phyloP scores from a whole-genome alignment of 768 basidiomycete species.

The Cyclocybe aegerita region DNA sequence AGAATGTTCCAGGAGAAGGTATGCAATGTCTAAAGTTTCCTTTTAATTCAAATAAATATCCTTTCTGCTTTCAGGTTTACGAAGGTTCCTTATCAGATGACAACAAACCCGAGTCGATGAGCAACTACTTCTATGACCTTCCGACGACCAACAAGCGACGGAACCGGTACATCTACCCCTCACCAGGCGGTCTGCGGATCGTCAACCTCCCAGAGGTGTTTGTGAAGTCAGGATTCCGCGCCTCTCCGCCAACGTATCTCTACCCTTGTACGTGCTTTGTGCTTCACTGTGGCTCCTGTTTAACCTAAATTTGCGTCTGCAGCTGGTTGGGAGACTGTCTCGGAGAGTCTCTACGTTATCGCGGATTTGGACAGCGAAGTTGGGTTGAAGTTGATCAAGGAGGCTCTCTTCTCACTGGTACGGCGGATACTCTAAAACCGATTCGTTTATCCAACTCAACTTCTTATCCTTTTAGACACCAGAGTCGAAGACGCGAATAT shows the following conservation, averaged over 20 bases:
- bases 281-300: background rate
- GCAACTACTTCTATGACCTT: constrained; percentile 88
- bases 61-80: constrained; percentile 50
- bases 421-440: constrained; percentile 7
- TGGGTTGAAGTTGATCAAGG: constrained; percentile 59
- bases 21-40: constrained; percentile 9
- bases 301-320: background rate
- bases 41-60: background rate
- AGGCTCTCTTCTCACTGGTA: constrained; percentile 68
- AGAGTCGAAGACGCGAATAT: constrained; percentile 54
- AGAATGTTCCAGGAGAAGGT: constrained; percentile 76
- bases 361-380: constrained; percentile 72
- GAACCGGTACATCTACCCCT: constrained; percentile 74
- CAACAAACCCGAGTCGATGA: constrained; percentile 42
- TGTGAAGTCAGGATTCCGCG: constrained; percentile 40
- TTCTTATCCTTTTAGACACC: constrained; percentile 32
- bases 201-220: constrained; percentile 58
- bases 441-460: background rate
- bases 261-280: constrained; percentile 53
- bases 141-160: constrained; percentile 68
- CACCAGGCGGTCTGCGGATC: constrained; percentile 45
- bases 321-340: constrained; percentile 32
- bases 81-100: constrained; percentile 54
- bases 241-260: constrained; percentile 48
- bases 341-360: constrained; percentile 62